Evolutionary conservation across 345 rosid genomes (phyloP).

Genomic region (Schrenkiella parvula): DNA sequence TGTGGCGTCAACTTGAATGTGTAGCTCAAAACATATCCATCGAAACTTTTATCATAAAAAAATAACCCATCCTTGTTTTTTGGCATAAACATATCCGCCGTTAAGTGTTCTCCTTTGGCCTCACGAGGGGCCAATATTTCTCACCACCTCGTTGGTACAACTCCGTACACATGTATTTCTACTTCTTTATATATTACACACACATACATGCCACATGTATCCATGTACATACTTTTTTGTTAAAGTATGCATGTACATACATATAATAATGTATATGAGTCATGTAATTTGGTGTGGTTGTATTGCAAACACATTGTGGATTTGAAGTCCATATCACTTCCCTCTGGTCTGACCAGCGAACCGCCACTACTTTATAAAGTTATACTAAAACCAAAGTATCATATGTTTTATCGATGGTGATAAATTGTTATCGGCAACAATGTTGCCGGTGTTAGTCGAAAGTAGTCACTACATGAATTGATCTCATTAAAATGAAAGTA

Average conservation of each 20-base stretch:
- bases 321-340: not conserved
- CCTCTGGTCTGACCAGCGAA: not conserved
- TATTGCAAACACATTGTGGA: not conserved
- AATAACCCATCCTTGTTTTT: too few species aligned
- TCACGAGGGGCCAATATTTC: constrained; percentile 26
- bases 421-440: not conserved
- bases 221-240: not conserved
- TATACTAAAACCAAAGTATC: not conserved
- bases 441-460: constrained; percentile 5
- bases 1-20: constrained; percentile 17
- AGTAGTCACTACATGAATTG: too few species aligned
- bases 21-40: not conserved
- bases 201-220: not conserved
- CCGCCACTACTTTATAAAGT: constrained; percentile 1
- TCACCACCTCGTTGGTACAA: constrained; percentile 25
- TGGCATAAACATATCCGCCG: not conserved
- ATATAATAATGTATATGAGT: not conserved
- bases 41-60: too few species aligned
- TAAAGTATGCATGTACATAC: not conserved
- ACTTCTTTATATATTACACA: constrained; percentile 1
- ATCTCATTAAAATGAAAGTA: not conserved
- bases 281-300: not conserved
- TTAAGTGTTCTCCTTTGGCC: constrained; percentile 23
- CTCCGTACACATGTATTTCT: constrained; percentile 22
- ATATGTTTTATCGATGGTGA: not conserved